phyloP scores from a whole-genome alignment of 1,284 basidiomycete genomes.

The Earliella scabrosa region DNA sequence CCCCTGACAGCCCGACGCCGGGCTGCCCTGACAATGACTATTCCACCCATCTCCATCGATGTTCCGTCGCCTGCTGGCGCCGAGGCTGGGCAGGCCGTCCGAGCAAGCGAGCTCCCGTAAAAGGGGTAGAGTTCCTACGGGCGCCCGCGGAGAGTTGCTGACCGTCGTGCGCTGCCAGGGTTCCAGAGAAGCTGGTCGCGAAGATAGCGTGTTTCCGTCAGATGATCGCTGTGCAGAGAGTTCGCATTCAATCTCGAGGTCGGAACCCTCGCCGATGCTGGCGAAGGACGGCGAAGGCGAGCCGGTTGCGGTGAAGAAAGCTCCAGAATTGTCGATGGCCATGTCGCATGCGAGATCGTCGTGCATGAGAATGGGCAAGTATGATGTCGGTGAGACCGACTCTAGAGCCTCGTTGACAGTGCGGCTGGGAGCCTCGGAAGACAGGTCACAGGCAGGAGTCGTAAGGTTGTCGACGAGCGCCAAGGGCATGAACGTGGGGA shows the following conservation, averaged over 20 bases:
- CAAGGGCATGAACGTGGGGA: background rate
- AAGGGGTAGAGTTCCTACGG: background rate
- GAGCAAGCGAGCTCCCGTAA: slow-evolving; percentile 1
- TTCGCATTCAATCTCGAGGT: background rate
- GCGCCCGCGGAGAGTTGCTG: background rate
- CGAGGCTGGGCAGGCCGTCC: background rate
- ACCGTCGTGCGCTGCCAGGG: background rate
- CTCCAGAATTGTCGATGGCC: slow-evolving; percentile 17
- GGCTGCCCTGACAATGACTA: background rate
- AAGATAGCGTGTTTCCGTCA: slow-evolving; percentile 10
- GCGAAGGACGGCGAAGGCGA: background rate
- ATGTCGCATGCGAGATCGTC: slow-evolving; percentile 18
- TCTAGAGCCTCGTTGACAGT: slow-evolving; percentile 1
- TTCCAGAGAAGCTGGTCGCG: background rate
- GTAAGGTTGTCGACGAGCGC: background rate
- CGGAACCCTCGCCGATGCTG: background rate
- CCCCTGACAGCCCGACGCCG: background rate
- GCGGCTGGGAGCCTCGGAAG: background rate
- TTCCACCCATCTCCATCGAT: slow-evolving; percentile 13
- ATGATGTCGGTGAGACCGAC: slow-evolving; percentile 2
- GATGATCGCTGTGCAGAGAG: slow-evolving; percentile 7
- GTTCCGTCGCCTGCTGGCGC: background rate
- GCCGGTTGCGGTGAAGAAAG: background rate
- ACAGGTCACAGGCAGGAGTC: background rate
- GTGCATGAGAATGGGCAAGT: slow-evolving; percentile 12